Base-by-base conservation (phyloP, 2,329 filamentous ascomycete species). In the Diplocarpon mali region DNA sequence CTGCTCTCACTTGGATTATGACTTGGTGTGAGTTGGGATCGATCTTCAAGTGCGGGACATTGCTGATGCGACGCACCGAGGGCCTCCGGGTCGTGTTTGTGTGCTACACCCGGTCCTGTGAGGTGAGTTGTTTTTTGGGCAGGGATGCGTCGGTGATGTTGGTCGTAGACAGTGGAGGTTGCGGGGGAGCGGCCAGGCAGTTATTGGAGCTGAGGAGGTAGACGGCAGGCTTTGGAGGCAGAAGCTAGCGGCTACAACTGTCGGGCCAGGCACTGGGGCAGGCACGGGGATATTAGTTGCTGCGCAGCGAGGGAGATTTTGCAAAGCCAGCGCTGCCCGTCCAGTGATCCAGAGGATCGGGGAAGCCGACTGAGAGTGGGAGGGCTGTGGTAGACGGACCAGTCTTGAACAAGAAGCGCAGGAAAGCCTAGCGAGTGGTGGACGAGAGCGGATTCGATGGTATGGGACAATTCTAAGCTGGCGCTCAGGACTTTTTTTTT, bases 91-190 rank as follows among this genome's bases (percentile, higher is more conserved):
- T 40, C 46, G 42, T 53, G 4, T 32, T 53, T 49, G 45, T 35
- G 42, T 45, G 39, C 49, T 52, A 20, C 15, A 15, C 24, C 20
- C 27, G 15, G 34, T 52, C 36, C 51, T 57, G 53, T 57, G 43
- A 41, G 52, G 45, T 53, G 56, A 57, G 47, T 49, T 58, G 53
- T 52, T 50, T 52, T 52, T 50, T 52, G 6, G 46, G 50, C 54
- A 58, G 50, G 55, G 53, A 51, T 56, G 35, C 40, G 40, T 48
- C 44, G 48, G 45, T 38, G 44, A 42, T 46, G 45, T 47, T 42
- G 45, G 39, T 35, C 27, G 50, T 45, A 24, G 39, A 40, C 16
- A 36, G 40, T 24, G 38, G 46, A 51, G 36, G 42, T 51, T 31
- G 46, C 47, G 28, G 42, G 44, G 35, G 41, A 38, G 36, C 29